A percentile compares a stretch with the other conserved stretches of the same genome.
Conservation (phyloP, 2,329 filamentous ascomycete species). For the Pseudofabraea citricarpa region DNA sequence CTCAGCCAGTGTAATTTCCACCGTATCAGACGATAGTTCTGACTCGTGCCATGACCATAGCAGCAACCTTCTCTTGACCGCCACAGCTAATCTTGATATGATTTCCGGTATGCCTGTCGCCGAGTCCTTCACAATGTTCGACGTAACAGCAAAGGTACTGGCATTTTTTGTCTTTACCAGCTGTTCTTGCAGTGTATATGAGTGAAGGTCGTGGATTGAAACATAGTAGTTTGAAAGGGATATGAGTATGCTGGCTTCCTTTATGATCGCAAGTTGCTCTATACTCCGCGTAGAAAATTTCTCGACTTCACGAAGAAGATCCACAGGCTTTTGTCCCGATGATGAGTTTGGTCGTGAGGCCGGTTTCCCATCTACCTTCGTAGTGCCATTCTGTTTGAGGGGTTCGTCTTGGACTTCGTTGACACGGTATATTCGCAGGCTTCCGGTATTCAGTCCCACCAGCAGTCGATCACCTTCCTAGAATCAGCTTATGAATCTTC, state of each 20-base stretch:
- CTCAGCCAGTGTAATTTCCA: constrained; percentile 75
- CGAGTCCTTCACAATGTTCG: constrained; percentile 88
- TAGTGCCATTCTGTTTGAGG: constrained; percentile 32
- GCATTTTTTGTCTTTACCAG: constrained; percentile 82
- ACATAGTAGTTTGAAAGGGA: constrained; percentile 88
- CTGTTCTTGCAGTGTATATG: constrained; percentile 76
- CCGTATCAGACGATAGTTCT: constrained; percentile 70
- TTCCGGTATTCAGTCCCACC: constrained; percentile 86
- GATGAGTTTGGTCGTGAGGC: constrained; percentile 20
- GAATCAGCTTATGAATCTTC: too few relatives aligned
- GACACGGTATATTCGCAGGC: constrained; percentile 83
- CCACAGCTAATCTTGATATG: constrained; percentile 85
- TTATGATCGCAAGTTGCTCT: constrained; percentile 92
- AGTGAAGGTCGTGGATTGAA: constrained; percentile 83
- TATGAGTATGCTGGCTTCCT: constrained; percentile 87
- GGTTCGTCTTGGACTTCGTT: constrained; percentile 57
- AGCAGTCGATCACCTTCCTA: constrained; percentile 78
- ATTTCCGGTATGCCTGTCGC: constrained; percentile 87
- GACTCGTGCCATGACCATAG: constrained; percentile 97
- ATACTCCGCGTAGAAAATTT: constrained; percentile 88
- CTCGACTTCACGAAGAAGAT: constrained; percentile 86
- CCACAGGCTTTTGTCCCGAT: constrained; percentile 54
- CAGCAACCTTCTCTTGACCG: constrained; percentile 83
- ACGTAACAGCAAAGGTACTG: constrained; percentile 85
- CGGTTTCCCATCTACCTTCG: constrained; percentile 24